Evolutionary conservation across 2,329 filamentous ascomycete genomes (phyloP).

Genomic region (Pleurostoma richardsiae): DNA sequence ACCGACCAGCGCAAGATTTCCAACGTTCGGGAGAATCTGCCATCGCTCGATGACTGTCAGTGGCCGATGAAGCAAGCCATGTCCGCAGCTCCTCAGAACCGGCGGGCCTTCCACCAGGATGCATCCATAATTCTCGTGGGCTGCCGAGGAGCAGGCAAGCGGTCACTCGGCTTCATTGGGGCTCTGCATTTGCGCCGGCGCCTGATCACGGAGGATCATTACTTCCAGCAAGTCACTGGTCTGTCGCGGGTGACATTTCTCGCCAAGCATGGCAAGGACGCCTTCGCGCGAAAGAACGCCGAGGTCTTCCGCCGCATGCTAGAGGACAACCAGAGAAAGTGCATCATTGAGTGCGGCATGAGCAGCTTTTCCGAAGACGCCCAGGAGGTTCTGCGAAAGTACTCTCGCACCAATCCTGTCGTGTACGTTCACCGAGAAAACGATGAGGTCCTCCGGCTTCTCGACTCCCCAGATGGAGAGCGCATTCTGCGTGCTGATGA

Average conservation of each 20-base stretch:
- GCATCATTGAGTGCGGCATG: constrained; percentile 66
- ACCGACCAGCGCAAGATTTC: no score
- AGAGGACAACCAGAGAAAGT: constrained; percentile 50
- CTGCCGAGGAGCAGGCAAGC: constrained; percentile 66
- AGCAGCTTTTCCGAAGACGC: constrained; percentile 58
- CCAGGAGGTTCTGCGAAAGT: constrained; percentile 52
- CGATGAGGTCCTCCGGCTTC: constrained; percentile 53
- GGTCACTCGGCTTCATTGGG: constrained; percentile 67
- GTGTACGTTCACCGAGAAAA: constrained; percentile 65
- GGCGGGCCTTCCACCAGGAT: constrained; percentile 46
- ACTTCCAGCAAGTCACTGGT: constrained; percentile 61
- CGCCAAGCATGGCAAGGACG: constrained; percentile 52
- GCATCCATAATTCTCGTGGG: constrained; percentile 68
- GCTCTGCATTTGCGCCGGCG: constrained; percentile 62
- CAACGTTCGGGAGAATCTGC: no score
- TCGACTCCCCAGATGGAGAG: constrained; percentile 47
- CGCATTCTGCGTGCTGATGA: constrained; percentile 51
- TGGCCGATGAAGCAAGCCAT: constrained; percentile 7
- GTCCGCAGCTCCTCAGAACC: constrained; percentile 26
- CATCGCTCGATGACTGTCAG: no score
- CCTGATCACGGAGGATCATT: constrained; percentile 63
- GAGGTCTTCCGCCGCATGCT: constrained; percentile 59
- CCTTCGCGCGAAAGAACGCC: constrained; percentile 58
- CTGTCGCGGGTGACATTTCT: constrained; percentile 55
- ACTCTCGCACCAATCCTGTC: constrained; percentile 60